Base-by-base conservation (phyloP, 2,329 filamentous ascomycete genomes). In the Ascochyta fabae region DNA sequence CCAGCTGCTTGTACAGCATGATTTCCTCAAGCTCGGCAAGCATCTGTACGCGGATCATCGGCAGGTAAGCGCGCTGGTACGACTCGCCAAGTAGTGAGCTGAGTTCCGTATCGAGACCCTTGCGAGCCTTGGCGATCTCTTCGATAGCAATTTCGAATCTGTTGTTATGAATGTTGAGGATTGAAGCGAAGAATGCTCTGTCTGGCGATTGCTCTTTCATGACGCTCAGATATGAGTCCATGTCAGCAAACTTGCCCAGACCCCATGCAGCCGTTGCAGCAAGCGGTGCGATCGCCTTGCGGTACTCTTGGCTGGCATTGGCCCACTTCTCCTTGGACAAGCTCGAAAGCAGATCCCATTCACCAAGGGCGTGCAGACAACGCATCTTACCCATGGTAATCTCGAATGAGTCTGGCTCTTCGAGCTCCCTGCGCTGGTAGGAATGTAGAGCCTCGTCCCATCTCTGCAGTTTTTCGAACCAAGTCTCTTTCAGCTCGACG, bases 331-430 rank as follows among this genome's bases (percentile, higher is more conserved):
- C 92, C 71, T 96, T 90, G 0, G 93, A 94, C 50, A 99, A 82
- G 44, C 87, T 88, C 0, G 94, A 96, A 15, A 99, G 82, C 4
- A 92, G 87, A 65, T 98, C 96, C 95, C 95, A 99, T 75, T 99
- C 95, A 59, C 95, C 95, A 33, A 99, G 83, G 8, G 95, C 96
- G 73, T 99, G 95, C 61, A 98, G 80, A 82, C 95, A 99, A 43
- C 95, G 88, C 95, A 99, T 99, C 78, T 99, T 99, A 64, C 95
- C 95, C 93, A 99, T 98, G 31, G 96, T 92, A 49, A 99, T 92
- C 57, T 98, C 95, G 58, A 99, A 92, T 0, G 92, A 92, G 34
- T 81, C 79, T 10, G 82, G 82, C 58, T 88, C 85, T 27, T 86
- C 85, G 27, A 91, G 82, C 62, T 97, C 94, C 40, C 94, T 89